Percentiles rank a stretch among this genome's conserved stretches.
phyloP scores from a whole-genome alignment of 176 grass and related monocot species.

The Cenchrus americanus region DNA sequence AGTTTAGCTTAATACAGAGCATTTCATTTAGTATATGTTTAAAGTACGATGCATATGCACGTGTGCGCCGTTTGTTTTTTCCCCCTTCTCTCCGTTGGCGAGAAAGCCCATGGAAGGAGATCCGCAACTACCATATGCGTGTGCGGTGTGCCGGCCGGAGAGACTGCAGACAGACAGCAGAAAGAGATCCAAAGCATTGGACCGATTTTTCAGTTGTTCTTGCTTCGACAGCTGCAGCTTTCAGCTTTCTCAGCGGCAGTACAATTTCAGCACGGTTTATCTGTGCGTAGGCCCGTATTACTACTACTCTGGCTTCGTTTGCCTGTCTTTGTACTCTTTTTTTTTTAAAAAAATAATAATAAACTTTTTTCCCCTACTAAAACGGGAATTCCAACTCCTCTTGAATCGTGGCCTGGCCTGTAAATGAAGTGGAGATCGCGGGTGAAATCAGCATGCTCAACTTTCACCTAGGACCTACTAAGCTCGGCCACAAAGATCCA shows the following conservation, averaged over 20 bases:
- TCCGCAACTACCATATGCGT: not conserved
- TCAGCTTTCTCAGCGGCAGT: not conserved
- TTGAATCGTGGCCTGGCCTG: not conserved
- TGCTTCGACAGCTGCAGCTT: not conserved
- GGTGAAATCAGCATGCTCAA: not conserved
- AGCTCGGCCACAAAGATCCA: not conserved
- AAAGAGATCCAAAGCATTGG: not conserved
- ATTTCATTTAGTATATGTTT: not conserved
- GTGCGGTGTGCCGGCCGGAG: not conserved
- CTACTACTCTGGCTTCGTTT: not conserved
- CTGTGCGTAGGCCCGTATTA: not conserved
- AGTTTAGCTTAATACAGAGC: not conserved
- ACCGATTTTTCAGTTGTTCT: not conserved
- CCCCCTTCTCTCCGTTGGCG: not conserved
- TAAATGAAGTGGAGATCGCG: not conserved
- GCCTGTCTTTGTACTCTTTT: not conserved
- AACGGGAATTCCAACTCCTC: not conserved
- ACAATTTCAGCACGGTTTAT: not conserved
- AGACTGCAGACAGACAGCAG: not conserved
- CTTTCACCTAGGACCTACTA: no score
- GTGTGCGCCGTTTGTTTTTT: constrained; percentile 21
- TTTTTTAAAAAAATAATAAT: no score
- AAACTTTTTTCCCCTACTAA: not conserved
- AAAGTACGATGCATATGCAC: not conserved
- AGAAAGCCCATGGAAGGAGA: constrained; percentile 15